These are phyloP conservation scores for Pyrenophora tritici-repentis DNA, from an alignment of 2,329 filamentous ascomycete species.

Conservation along the genomic window DNA sequence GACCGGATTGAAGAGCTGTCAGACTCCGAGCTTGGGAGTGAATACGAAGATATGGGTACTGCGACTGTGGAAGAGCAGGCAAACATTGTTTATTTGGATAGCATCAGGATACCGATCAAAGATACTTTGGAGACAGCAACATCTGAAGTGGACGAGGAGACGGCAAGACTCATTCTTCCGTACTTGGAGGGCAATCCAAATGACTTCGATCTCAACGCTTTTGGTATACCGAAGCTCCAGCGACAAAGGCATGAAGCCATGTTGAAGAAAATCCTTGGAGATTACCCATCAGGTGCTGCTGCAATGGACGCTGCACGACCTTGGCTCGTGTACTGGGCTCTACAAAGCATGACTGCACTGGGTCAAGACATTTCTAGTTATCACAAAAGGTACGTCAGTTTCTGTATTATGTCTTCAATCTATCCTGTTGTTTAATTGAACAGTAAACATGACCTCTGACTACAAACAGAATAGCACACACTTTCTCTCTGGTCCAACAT, in stretches of 20 bases:
- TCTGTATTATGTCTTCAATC: not conserved
- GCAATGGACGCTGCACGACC: slow-evolving; percentile 84
- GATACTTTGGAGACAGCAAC: slow-evolving; percentile 72
- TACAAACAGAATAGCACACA: slow-evolving; percentile 64
- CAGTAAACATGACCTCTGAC: slow-evolving; percentile 14
- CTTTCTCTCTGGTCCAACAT: slow-evolving; percentile 83
- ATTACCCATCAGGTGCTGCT: slow-evolving; percentile 72
- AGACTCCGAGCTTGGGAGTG: slow-evolving; percentile 33
- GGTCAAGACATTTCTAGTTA: slow-evolving; percentile 73
- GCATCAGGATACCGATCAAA: slow-evolving; percentile 59
- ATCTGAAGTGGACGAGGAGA: slow-evolving; percentile 70
- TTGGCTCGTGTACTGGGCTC: slow-evolving; percentile 93
- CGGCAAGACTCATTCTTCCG: slow-evolving; percentile 69
- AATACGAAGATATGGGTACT: slow-evolving; percentile 46
- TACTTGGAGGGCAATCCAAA: slow-evolving; percentile 64
- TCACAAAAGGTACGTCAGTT: slow-evolving; percentile 63
- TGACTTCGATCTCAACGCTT: slow-evolving; percentile 64
- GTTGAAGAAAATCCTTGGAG: slow-evolving; percentile 59
- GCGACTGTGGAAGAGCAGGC: slow-evolving; percentile 33
- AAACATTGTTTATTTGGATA: slow-evolving; percentile 37
- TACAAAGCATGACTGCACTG: slow-evolving; percentile 75
- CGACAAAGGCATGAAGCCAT: slow-evolving; percentile 66
- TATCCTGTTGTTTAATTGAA: not conserved
- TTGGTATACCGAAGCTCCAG: slow-evolving; percentile 76
- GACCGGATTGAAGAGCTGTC: slow-evolving; percentile 45